Evolutionary conservation across 345 rosid genomes (phyloP).

Genomic region (Citrus maxima): DNA sequence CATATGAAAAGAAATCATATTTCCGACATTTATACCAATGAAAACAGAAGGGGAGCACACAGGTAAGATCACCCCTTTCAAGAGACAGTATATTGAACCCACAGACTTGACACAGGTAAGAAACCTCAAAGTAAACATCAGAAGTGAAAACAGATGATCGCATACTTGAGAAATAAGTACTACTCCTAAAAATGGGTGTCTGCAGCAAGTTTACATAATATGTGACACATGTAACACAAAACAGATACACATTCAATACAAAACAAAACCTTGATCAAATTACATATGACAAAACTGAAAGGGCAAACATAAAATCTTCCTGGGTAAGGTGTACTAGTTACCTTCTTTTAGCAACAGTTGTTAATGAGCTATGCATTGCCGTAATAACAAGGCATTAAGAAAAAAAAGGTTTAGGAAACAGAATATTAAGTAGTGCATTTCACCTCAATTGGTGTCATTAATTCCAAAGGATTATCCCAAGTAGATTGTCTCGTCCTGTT

Average conservation of each 20-base stretch:
- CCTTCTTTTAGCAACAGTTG: not conserved
- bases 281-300: too few relatives aligned
- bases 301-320: too few relatives aligned
- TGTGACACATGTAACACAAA: too few relatives aligned
- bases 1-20: not conserved
- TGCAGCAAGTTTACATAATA: too few relatives aligned
- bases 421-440: slow-evolving; percentile 2
- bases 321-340: too few relatives aligned
- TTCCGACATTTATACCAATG: not conserved
- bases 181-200: not conserved
- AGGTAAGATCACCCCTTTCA: not conserved
- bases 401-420: slow-evolving; percentile 12
- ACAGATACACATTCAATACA: not conserved
- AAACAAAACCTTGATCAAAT: too few relatives aligned
- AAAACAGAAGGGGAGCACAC: not conserved
- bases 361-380: not conserved
- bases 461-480: slow-evolving; percentile 92
- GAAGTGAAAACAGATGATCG: not conserved
- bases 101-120: not conserved
- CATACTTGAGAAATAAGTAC: slow-evolving; percentile 4
- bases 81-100: not conserved
- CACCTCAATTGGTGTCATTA: slow-evolving; percentile 89
- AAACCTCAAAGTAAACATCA: not conserved
- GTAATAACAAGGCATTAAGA: not conserved
- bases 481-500: slow-evolving; percentile 70